Base-by-base conservation (phyloP, 2,329 filamentous ascomycete genomes). In the Fusarium temperatum region DNA sequence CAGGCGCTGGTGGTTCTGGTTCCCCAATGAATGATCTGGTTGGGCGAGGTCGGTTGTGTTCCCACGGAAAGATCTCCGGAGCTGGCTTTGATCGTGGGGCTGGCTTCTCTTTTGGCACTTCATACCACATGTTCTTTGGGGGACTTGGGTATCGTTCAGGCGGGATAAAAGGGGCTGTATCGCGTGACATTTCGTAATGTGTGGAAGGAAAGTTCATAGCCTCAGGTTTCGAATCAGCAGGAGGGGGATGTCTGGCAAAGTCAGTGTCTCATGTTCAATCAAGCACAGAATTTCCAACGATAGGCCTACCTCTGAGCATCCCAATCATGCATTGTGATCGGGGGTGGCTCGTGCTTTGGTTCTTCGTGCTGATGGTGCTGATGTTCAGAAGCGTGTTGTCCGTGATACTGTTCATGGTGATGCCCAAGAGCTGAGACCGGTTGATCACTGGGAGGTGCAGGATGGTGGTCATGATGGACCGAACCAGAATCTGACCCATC, bases 11-110 rank as follows among this genome's bases (percentile, higher is more conserved):
- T 47, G 60, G 63, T 51, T 75, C 59, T n/a, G 79, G 70, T 36
- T 73, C 68, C 32, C 70, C 68, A 30, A 65, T 73, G 78, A 95
- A 96, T 18, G 91, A 87, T 74, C 94, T 89, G 18, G 89, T 85
- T 10, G 90, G 84, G 77, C 86, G 89, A 18, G 92, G 87, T 70
- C 89, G 89, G 66, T 91, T 85, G 47, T 83, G 84, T 82, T 99
- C 96, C 96, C 96, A 99, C 1, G 96, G 96, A 81, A 99, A 99
- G 55, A 98, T 91, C 7, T 91, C 88, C 54, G 88, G 87, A 20
- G 91, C 89, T 69, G 85, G 88, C 73, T 91, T 86, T 48, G 87
- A 75, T n/a, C 79, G 77, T 30, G 82, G 85, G 54, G 89, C 87
- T 28, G 90, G 89, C 24, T 86, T 85, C 66, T 89, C 87, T 72